These are phyloP conservation scores for Lichtheimia corymbifera DNA, from an alignment of 371 early-diverging fungal species.

Conservation along the genomic window DNA sequence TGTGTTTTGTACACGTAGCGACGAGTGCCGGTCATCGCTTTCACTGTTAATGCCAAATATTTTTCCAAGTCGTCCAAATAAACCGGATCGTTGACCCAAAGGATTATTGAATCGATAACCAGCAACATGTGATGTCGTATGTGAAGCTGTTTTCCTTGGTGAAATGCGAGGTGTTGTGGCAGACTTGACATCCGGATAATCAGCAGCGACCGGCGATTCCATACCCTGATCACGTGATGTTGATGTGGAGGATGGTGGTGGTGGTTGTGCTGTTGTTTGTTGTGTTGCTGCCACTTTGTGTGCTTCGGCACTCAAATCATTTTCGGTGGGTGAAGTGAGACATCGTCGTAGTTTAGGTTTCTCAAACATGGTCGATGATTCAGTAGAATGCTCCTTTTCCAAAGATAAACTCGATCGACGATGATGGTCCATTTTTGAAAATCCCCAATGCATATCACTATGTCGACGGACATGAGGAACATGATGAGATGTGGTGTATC, in stretches of 20 bases:
- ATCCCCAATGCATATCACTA: constrained; percentile 1
- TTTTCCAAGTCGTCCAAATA: constrained; percentile 22
- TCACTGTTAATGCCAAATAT: constrained; percentile 15
- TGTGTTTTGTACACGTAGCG: constrained; percentile 24
- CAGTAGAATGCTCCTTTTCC: too few species aligned
- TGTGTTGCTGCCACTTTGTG: background rate
- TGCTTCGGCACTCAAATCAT: background rate
- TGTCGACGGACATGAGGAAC: constrained; percentile 3
- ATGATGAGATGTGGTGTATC: constrained; percentile 10
- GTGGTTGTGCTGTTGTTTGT: background rate
- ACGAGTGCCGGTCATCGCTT: constrained; percentile 13
- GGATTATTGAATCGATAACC: constrained; percentile 24
- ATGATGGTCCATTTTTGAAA: too few species aligned
- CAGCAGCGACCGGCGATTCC: too few species aligned
- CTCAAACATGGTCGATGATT: background rate
- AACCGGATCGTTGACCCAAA: constrained; percentile 12
- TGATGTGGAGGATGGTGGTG: background rate
- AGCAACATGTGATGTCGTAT: constrained; percentile 7
- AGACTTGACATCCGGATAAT: too few species aligned
- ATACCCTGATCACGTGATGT: too few species aligned
- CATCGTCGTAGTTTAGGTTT: constrained; percentile 18
- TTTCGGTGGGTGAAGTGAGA: constrained; percentile 7
- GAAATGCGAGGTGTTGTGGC: background rate
- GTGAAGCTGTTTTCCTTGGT: background rate
- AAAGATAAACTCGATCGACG: too few species aligned